Evolutionary conservation across 257 asterid species (phyloP).

Genomic region (Solanum boliviense): DNA sequence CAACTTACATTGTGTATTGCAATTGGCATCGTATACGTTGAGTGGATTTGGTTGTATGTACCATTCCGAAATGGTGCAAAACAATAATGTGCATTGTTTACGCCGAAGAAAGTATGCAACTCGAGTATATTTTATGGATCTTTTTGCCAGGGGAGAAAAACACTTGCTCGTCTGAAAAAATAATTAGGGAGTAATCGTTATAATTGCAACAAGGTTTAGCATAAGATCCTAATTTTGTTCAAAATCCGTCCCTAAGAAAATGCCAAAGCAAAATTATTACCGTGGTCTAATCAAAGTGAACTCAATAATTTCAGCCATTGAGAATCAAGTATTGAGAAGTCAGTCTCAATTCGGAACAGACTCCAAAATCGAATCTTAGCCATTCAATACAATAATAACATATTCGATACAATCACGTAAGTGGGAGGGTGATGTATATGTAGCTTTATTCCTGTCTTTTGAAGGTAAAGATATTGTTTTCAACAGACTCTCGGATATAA

Average conservation of each 20-base stretch:
- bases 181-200: neutral
- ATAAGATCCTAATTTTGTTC: neutral
- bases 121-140: neutral
- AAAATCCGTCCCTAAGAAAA: neutral
- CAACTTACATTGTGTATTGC: neutral
- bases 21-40: neutral
- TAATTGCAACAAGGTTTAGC: neutral
- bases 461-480: too few relatives aligned
- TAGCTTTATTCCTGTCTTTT: too few relatives aligned
- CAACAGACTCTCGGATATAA: too few relatives aligned
- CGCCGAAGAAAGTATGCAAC: neutral
- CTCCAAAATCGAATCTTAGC: neutral
- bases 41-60: neutral
- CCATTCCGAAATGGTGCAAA: neutral
- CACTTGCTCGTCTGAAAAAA: neutral
- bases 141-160: neutral
- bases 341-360: conserved; percentile 24
- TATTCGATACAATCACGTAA: too few relatives aligned
- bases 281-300: neutral
- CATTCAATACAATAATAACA: neutral
- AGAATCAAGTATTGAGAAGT: neutral
- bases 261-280: neutral
- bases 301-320: neutral
- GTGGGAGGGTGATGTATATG: neutral
- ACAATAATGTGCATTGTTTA: neutral